These are phyloP conservation scores for Brachypodium distachyon DNA, from an alignment of 202 grass and related monocot species.

Conservation along the genomic window DNA sequence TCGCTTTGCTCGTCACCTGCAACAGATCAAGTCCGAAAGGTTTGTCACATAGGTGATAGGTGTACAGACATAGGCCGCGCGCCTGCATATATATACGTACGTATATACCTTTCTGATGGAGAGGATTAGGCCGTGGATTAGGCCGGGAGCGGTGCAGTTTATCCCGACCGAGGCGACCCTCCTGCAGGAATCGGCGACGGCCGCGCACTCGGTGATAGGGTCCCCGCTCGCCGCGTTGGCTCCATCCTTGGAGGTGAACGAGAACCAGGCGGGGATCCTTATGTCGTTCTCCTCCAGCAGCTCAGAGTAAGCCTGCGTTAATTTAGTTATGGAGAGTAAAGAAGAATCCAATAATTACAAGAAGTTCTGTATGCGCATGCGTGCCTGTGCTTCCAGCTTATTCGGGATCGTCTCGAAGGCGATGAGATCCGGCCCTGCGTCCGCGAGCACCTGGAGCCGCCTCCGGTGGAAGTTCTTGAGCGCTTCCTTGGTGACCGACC, in stretches of 20 bases:
- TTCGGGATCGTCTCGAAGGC: constrained; percentile 37
- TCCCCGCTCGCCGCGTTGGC: constrained; percentile 23
- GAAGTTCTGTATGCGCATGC: neutral
- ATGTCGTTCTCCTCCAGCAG: constrained; percentile 27
- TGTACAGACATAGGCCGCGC: too few species aligned
- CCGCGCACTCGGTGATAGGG: constrained; percentile 10
- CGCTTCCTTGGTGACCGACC: constrained; percentile 19
- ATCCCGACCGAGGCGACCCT: constrained; percentile 27
- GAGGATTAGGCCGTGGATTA: neutral
- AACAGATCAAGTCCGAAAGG: neutral
- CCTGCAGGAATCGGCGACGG: neutral
- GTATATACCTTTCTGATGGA: neutral
- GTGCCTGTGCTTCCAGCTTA: constrained; percentile 24
- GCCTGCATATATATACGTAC: too few species aligned
- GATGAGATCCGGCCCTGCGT: constrained; percentile 23
- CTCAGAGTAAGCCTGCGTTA: constrained; percentile 31
- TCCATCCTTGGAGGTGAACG: constrained; percentile 23
- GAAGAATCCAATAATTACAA: too few species aligned
- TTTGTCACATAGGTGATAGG: too few species aligned
- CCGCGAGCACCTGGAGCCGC: constrained; percentile 24
- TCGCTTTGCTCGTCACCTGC: constrained; percentile 20
- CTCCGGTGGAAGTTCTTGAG: constrained; percentile 32
- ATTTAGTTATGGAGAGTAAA: too few species aligned
- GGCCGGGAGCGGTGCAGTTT: constrained; percentile 28
- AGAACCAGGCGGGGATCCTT: constrained; percentile 30